phyloP scores from a whole-genome alignment of 331 rosid genomes.

The Prunus yedoensis region DNA sequence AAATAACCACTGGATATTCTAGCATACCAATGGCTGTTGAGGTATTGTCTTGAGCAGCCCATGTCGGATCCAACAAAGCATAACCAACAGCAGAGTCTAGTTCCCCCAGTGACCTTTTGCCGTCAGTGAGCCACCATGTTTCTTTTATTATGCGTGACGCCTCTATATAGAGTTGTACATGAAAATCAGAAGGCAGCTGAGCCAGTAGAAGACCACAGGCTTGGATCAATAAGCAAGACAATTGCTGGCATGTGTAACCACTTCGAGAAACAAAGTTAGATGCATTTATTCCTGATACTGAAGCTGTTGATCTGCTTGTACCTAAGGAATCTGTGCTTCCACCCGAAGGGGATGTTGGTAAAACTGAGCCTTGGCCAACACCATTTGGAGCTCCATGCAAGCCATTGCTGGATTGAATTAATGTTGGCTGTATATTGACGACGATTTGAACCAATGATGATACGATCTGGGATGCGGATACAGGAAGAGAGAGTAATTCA shows the following conservation, averaged over 20 bases:
- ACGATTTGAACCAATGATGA: constrained; percentile 88
- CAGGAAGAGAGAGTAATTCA: constrained; percentile 94
- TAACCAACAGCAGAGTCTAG: constrained; percentile 96
- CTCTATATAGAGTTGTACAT: constrained; percentile 78
- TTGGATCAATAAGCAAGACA: constrained; percentile 93
- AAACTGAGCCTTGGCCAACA: constrained; percentile 78
- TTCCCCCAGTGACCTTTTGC: constrained; percentile 69
- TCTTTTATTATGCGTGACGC: constrained; percentile 89
- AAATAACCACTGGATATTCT: constrained; percentile 8
- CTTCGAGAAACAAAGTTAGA: constrained; percentile 88
- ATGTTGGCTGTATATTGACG: constrained; percentile 86
- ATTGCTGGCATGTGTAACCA: constrained; percentile 92
- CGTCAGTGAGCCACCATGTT: constrained; percentile 95
- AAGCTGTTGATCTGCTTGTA: constrained; percentile 83
- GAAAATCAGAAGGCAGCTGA: constrained; percentile 98
- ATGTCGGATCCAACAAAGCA: constrained; percentile 95
- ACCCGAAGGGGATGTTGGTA: constrained; percentile 97
- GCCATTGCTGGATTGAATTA: constrained; percentile 84
- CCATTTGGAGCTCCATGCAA: constrained; percentile 72
- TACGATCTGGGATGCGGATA: constrained; percentile 79
- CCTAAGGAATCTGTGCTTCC: constrained; percentile 97
- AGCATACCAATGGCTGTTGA: constrained; percentile 90
- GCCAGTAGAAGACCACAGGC: constrained; percentile 96
- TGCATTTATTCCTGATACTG: constrained; percentile 81
- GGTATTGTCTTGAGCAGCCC: constrained; percentile 99